Percentiles rank a stretch among this genome's conserved stretches.
Evolutionary conservation across 805 yeast genomes (phyloP).

Genomic region (Kodamaea laetipori): DNA sequence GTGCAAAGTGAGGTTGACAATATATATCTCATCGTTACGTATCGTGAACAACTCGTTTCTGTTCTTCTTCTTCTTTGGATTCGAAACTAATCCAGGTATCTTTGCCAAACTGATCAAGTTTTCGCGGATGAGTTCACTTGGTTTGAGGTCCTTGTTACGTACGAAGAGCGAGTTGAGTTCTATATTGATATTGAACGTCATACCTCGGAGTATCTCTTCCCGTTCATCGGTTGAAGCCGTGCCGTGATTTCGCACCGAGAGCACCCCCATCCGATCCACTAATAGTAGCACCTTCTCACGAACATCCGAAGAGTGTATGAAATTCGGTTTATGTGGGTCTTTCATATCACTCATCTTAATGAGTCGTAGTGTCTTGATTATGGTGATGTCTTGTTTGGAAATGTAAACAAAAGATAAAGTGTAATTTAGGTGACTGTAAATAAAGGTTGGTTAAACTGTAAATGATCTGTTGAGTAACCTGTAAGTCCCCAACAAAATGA

Average conservation of each 20-base stretch:
- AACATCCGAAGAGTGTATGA: slow-evolving; percentile 40
- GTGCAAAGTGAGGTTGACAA: slow-evolving; percentile 31
- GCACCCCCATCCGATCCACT: not conserved
- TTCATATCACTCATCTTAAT: slow-evolving; percentile 11
- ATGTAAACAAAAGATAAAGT: slow-evolving; percentile 1
- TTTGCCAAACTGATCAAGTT: slow-evolving; percentile 34
- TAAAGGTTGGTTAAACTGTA: too few species aligned
- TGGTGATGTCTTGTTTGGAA: slow-evolving; percentile 3
- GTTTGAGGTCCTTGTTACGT: slow-evolving; percentile 30
- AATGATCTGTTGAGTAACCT: too few species aligned
- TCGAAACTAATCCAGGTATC: slow-evolving; percentile 2
- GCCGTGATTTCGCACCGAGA: not conserved
- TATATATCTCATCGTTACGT: slow-evolving; percentile 31
- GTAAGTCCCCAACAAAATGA: too few species aligned
- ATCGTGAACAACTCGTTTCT: slow-evolving; percentile 9
- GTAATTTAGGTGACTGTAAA: too few species aligned
- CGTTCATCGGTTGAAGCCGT: not conserved
- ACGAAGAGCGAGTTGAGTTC: slow-evolving; percentile 38
- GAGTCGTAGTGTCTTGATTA: slow-evolving; percentile 1
- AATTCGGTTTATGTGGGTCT: slow-evolving; percentile 40
- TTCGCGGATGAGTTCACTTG: slow-evolving; percentile 37
- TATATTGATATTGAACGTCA: slow-evolving; percentile 23
- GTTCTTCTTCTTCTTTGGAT: slow-evolving; percentile 7
- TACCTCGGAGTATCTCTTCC: slow-evolving; percentile 6
- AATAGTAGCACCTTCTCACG: slow-evolving; percentile 22